phyloP scores from a whole-genome alignment of 129 eudicot species.

The Saposhnikovia divaricata region DNA sequence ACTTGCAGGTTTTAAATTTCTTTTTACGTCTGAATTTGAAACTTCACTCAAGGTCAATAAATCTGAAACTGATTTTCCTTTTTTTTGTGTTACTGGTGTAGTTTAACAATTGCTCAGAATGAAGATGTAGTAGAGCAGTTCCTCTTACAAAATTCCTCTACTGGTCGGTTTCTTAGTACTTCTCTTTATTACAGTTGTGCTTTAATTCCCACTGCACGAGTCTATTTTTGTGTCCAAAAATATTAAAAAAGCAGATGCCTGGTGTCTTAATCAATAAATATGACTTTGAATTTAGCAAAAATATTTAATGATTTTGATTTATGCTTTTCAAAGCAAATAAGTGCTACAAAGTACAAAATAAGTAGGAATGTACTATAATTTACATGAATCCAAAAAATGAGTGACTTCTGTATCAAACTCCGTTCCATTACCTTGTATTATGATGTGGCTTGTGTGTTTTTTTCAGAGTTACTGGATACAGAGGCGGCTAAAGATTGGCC shows the following conservation, averaged over 20 bases:
- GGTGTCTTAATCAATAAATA: not conserved
- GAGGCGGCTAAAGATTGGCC: constrained; percentile 72
- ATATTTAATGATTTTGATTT: not conserved
- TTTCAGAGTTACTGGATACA: constrained; percentile 79
- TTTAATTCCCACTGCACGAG: not conserved
- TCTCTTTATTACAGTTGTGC: not conserved
- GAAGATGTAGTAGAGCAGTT: constrained; percentile 77
- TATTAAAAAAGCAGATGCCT: not conserved
- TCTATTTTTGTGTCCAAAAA: not conserved
- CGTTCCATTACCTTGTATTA: not conserved
- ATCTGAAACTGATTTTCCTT: not conserved
- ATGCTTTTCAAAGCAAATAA: not conserved
- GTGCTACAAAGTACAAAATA: not conserved
- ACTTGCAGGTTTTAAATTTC: constrained; percentile 71
- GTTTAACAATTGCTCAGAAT: constrained; percentile 74
- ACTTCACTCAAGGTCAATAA: constrained; percentile 7
- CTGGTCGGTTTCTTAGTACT: constrained; percentile 38
- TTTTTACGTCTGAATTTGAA: not conserved
- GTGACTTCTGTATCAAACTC: not conserved
- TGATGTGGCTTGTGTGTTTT: not conserved
- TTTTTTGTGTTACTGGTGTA: not conserved
- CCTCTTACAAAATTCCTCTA: constrained; percentile 50
- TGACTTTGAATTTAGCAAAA: not conserved
- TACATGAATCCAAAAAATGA: not conserved
- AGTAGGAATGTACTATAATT: not conserved